Conservation (phyloP, 2,329 filamentous ascomycete genomes). For the Aschersonia sp. region DNA sequence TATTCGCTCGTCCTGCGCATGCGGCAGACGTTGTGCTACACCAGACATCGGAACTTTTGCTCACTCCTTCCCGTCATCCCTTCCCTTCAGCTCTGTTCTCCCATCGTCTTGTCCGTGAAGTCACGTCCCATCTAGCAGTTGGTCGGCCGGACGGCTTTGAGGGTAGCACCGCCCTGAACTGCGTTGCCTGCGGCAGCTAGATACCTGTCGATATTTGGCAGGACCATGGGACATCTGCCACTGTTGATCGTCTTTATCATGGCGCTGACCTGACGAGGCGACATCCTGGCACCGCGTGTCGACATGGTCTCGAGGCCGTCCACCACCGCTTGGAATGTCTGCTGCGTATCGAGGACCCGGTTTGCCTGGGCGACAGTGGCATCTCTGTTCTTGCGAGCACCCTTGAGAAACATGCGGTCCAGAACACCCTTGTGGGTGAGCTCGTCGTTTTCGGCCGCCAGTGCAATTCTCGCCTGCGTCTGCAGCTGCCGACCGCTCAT, state of each 20-base stretch:
- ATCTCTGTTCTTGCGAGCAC: background rate
- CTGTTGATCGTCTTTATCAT: constrained; percentile 5
- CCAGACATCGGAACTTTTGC: too few species aligned
- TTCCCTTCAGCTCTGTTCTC: too few species aligned
- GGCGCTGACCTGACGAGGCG: constrained; percentile 1
- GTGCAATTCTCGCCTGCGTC: constrained; percentile 1
- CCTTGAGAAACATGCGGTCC: constrained; percentile 3
- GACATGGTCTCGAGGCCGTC: constrained; percentile 3
- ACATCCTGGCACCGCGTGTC: constrained; percentile 2
- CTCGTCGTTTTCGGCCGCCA: constrained; percentile 7
- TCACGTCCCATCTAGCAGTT: background rate
- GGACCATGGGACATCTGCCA: constrained; percentile 3
- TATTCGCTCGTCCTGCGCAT: too few species aligned
- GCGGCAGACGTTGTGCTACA: too few species aligned
- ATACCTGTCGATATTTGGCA: constrained; percentile 1
- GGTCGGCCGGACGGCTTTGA: background rate
- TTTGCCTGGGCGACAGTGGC: constrained; percentile 3
- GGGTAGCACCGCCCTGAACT: background rate
- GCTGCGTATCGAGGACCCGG: constrained; percentile 3
- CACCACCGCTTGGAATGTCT: constrained; percentile 6
- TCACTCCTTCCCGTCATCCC: too few species aligned
- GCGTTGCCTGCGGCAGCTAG: background rate
- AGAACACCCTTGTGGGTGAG: constrained; percentile 7
- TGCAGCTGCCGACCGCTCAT: constrained; percentile 2
- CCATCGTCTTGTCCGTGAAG: too few species aligned